Evolutionary conservation across 208 protist species (phyloP), one percentile per base, ranked within the genome.

Genomic region (Crithidia acanthocephali): DNA sequence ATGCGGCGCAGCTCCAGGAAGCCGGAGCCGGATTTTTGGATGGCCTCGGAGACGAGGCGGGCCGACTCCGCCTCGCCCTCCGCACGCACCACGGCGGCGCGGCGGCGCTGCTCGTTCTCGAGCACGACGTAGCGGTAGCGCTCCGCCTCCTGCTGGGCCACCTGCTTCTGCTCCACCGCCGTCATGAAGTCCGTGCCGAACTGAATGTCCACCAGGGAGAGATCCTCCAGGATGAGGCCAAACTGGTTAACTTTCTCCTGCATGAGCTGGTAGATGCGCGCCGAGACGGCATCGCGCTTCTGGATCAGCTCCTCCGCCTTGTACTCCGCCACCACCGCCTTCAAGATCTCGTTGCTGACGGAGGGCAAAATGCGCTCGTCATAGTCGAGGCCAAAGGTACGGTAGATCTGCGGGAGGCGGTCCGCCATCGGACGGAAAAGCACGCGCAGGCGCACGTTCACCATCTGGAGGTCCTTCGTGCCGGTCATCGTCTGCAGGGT

Each of bases 261-360:
- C 75, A 99, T 97, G 69, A 95, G 84, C 64, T 97, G 85, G 64
- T 88, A 96, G 52, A 99, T 97, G 50, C 95, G 87, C 2, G 89
- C 83, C 7, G 88, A 97, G 33, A 98, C 96, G 56, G 84, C 80
- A 70, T 99, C 98, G 64, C 98, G 96, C 86, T 99, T 98, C 62
- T 98, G 98, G 76, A 99, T 99, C 5, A 99, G 92, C 88, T 99
- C 98, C 53, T 98, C 93, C 2, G 98, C 98, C 86, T 99, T 99
- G 84, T 99, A 99, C 86, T 99, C 97, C 3, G 98, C 98, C 62
- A 98, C 88, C n/a, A 97, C 93, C 53, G 95, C 92, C 80, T 98
- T 98, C 23, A 98, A 74, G 48, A 98, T 96, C 66, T 98, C 92
- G 73, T 98, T 98, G 85, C 94, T 98, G 53, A 99, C 98, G 45